Percentiles rank a stretch among this genome's conserved stretches.
phyloP scores from a whole-genome alignment of 352 stramenopile species.

The Thalassiosira livingstoniorum region DNA sequence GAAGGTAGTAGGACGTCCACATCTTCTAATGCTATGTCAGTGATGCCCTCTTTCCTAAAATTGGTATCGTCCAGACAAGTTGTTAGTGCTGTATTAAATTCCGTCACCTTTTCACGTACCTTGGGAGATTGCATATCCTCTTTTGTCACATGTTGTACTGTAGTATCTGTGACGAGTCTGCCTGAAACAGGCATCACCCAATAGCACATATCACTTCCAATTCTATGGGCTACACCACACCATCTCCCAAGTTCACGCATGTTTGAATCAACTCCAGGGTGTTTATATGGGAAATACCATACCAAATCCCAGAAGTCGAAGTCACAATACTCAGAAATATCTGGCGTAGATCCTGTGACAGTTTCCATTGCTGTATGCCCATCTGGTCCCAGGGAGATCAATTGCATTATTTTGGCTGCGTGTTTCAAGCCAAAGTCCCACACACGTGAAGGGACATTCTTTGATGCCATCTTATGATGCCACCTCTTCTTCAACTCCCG shows the following conservation, averaged over 20 bases:
- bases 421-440: conserved; percentile 32
- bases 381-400: background rate
- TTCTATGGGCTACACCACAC: conserved; percentile 25
- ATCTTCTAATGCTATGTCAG: too few species aligned
- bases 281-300: conserved; percentile 22
- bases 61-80: too few species aligned
- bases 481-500: conserved; percentile 24
- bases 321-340: conserved; percentile 27
- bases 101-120: too few species aligned
- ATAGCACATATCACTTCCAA: too few species aligned
- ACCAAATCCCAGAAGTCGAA: conserved; percentile 65
- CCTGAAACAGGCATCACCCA: conserved; percentile 27
- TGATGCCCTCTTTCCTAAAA: too few species aligned
- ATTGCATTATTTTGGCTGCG: conserved; percentile 4
- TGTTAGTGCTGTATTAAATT: too few species aligned
- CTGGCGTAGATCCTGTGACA: background rate
- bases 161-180: conserved; percentile 21
- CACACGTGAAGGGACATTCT: conserved; percentile 15
- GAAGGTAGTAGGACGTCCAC: too few species aligned
- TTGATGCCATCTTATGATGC: conserved; percentile 14
- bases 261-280: background rate
- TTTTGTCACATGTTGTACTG: conserved; percentile 37
- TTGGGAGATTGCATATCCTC: too few species aligned
- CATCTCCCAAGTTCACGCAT: conserved; percentile 25
- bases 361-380: background rate